A percentile compares a stretch with the other conserved stretches of the same genome.
Conservation (phyloP, 2,329 filamentous ascomycete genomes). For the Dactylellina parvicollis region DNA sequence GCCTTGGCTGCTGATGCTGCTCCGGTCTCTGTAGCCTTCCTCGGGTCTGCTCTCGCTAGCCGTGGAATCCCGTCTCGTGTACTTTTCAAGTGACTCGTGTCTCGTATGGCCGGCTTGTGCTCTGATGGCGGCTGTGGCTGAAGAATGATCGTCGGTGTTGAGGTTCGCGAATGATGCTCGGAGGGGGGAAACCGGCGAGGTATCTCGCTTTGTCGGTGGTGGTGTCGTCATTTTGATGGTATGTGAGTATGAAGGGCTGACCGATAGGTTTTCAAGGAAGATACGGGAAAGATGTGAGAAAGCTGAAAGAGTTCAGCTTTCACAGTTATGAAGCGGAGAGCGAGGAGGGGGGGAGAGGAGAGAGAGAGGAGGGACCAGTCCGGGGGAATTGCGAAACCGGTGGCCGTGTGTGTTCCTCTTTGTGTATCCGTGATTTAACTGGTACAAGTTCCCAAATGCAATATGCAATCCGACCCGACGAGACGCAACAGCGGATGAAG, state of each 20-base stretch:
- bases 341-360: slow-evolving; percentile 3
- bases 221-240: slow-evolving; percentile 47
- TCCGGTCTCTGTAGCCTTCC: slow-evolving; percentile 47
- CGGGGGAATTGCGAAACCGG: slow-evolving; percentile 26
- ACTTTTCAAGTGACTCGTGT: slow-evolving; percentile 54
- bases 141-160: slow-evolving; percentile 46
- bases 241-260: slow-evolving; percentile 2
- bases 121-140: slow-evolving; percentile 49
- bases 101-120: slow-evolving; percentile 49
- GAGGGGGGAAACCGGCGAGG: slow-evolving; percentile 52
- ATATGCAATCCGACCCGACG: slow-evolving; percentile 36
- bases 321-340: slow-evolving; percentile 3
- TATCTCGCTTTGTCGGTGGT: slow-evolving; percentile 49
- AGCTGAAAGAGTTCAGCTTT: slow-evolving; percentile 12
- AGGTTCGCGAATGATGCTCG: slow-evolving; percentile 50
- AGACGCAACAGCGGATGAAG: slow-evolving; percentile 36
- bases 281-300: slow-evolving; percentile 8
- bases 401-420: slow-evolving; percentile 2
- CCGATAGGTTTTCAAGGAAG: background rate
- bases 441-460: slow-evolving; percentile 37
- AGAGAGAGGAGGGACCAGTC: slow-evolving; percentile 17
- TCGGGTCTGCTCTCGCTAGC: slow-evolving; percentile 49
- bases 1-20: slow-evolving; percentile 49
- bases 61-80: slow-evolving; percentile 42
- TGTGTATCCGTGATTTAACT: slow-evolving; percentile 19